Evolutionary conservation across 768 basidiomycete species (phyloP).

Genomic region (Tricholoma flavovirens): DNA sequence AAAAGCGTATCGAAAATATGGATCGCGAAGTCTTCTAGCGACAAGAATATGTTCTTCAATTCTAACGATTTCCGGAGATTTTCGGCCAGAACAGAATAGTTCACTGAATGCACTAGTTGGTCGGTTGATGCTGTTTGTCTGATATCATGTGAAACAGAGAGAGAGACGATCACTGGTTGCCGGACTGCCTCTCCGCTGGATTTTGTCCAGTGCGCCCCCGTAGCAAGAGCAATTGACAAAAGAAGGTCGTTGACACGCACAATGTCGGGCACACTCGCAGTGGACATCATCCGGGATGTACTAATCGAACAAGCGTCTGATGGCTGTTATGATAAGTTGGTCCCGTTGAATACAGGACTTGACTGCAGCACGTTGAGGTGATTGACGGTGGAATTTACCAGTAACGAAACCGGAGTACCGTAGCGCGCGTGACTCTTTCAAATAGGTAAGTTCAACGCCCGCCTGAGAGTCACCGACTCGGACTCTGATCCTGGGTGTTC

Average conservation of each 20-base stretch:
- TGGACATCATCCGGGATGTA: not conserved
- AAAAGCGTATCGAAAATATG: slow-evolving; percentile 36
- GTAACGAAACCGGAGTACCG: too few species aligned
- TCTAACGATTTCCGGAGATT: slow-evolving; percentile 24
- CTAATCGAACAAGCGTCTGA: too few species aligned
- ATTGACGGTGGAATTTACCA: too few species aligned
- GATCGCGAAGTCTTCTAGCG: slow-evolving; percentile 43
- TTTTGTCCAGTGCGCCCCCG: slow-evolving; percentile 43
- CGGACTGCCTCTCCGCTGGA: slow-evolving; percentile 22
- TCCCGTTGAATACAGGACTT: not conserved
- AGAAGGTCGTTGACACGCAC: slow-evolving; percentile 47
- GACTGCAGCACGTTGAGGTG: too few species aligned
- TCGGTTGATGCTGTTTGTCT: slow-evolving; percentile 44
- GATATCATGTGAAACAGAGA: slow-evolving; percentile 49
- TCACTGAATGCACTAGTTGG: slow-evolving; percentile 52
- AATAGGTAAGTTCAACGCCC: too few species aligned
- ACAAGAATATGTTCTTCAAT: slow-evolving; percentile 25
- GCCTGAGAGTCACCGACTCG: too few species aligned
- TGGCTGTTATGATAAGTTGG: too few species aligned
- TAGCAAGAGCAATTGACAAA: slow-evolving; percentile 33
- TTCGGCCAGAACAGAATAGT: slow-evolving; percentile 51
- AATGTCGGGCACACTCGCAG: slow-evolving; percentile 14
- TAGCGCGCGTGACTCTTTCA: too few species aligned
- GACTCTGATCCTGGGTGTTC: too few species aligned
- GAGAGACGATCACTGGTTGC: slow-evolving; percentile 50